Base-by-base conservation (phyloP, 805 yeast species). In the Kazachstania viticola region DNA sequence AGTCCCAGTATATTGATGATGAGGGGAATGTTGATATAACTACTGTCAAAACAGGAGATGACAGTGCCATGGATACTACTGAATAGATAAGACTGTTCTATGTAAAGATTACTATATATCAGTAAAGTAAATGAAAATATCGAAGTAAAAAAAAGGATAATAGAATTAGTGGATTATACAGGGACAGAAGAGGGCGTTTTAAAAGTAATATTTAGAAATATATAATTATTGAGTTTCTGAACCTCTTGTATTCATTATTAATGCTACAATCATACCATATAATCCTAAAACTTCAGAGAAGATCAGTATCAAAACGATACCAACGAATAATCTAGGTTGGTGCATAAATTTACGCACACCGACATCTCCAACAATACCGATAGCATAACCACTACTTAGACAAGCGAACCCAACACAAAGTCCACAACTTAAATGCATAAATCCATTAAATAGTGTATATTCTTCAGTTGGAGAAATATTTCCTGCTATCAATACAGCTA, bases 371-470 rank as follows among this genome's bases (percentile, higher is more conserved):
- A 83, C 95, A 41, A 83, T 78, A 31, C 95, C 95, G 62, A 83
- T 83, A 36, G 98, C 91, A 60, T 87, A 91, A 28, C 99, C 99
- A 37, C 94, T 81, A 25, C 97, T 87, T 53, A 91, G 67, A 57
- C 97, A 87, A 4, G 97, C 85, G 51, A 91, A 84, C 2, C 99
- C 99, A 27, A 91, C 99, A 23, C 93, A 74, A 38, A 88, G 62
- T 2, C 99, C 99, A 60, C 96, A 85, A 32, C 93, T 87, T 56
- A 91, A 65, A 61, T 91, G 99, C 94, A 91, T 84, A 58, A 85
- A 85, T n/a, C 98, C 98, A 53, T 83, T 81, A 63, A 83, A 91
- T 35, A 91, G 62, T 3, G 95, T 76, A 60, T 91, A 87, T 30
- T 75, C 71, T 41, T 75, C 74, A 25, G 72, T 58, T 23, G 96